Conservation (phyloP, 2,329 filamentous ascomycete genomes). For the Verticillium longisporum region DNA sequence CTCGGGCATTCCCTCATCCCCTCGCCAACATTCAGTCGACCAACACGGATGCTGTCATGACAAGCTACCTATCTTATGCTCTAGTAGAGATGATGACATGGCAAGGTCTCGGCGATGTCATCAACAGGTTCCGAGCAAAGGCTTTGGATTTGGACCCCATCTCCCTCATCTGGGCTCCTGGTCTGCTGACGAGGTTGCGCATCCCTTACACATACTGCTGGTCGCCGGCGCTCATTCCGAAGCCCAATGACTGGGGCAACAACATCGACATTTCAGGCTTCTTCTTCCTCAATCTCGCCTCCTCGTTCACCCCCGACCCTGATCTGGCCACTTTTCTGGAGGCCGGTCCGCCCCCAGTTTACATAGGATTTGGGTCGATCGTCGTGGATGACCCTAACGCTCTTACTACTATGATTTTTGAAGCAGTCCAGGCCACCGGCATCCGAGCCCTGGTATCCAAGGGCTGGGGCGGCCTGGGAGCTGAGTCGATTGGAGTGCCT, state of each 20-base stretch:
- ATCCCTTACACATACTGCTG: conserved; percentile 91
- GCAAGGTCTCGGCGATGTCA: conserved; percentile 86
- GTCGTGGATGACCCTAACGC: conserved; percentile 69
- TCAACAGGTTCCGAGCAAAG: conserved; percentile 77
- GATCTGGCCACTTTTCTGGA: conserved; percentile 61
- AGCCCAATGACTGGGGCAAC: conserved; percentile 67
- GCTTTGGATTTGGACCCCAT: conserved; percentile 70
- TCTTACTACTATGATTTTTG: conserved; percentile 66
- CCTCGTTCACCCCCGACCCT: conserved; percentile 57
- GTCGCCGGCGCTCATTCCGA: conserved; percentile 74
- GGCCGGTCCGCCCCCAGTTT: conserved; percentile 65
- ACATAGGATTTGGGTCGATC: conserved; percentile 79
- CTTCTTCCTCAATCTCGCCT: conserved; percentile 64
- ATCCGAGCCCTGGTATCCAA: conserved; percentile 78
- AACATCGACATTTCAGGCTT: conserved; percentile 72
- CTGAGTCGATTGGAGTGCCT: conserved; percentile 61
- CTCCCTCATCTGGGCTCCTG: conserved; percentile 76
- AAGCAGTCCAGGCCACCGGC: conserved; percentile 59
- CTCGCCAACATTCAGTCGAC: conserved; percentile 73
- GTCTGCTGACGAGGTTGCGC: conserved; percentile 65
- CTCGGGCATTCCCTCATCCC: conserved; percentile 78
- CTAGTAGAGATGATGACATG: conserved; percentile 88
- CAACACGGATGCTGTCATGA: conserved; percentile 68
- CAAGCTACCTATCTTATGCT: conserved; percentile 78
- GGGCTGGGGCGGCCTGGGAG: conserved; percentile 81